Base-by-base conservation (phyloP, 2,329 filamentous ascomycete genomes). In the Blastomyces gilchristii region DNA sequence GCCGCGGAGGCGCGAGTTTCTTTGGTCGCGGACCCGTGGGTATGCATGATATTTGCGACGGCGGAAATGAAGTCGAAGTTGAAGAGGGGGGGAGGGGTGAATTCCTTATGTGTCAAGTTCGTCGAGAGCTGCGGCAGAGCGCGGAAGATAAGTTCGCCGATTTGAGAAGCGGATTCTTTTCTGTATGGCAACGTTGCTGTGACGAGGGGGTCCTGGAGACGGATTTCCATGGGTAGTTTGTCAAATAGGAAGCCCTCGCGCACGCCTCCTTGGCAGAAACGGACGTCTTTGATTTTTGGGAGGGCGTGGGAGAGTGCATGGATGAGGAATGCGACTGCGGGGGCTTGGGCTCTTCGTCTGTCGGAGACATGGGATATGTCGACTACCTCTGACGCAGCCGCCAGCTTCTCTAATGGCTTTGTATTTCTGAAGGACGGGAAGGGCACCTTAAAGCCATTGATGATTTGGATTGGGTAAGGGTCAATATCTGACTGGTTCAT, bases 181-280 rank as follows among this genome's bases (percentile, higher is more conserved):
- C 82, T 82, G 65, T 82, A 83, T 0, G 78, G 78, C 16, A 71
- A 69, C 0, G 86, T 89, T 0, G 84, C 85, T 0, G 84, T 82
- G 12, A 84, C 75, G 0, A 96, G 77, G 0, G 91, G 90, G 68
- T 87, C 81, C 67, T 84, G 81, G 59, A 85, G 82, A 62, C 88
- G 84, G 18, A 88, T 74, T 0, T 80, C 72, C 0, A 74, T 68
- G 0, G 85, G 80, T 12, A 96, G 81, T 65, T 82, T 86, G 75
- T 89, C 85, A 76, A 90, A 91, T 49, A 96, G 77, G 53, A 86
- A 86, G 0, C 92, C 92, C 75, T 96, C 91, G 50, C 91, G 82
- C 65, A 96, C 92, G 8, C 91, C 92, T 25, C 92, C 90, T 68
- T 90, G 87, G 71, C 91, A 95, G 75, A 96, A 97, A 0, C 87